Percentiles rank a stretch among this genome's conserved stretches.
Conservation (phyloP, 140 eudicot species). For the Ambrosia hybrid region DNA sequence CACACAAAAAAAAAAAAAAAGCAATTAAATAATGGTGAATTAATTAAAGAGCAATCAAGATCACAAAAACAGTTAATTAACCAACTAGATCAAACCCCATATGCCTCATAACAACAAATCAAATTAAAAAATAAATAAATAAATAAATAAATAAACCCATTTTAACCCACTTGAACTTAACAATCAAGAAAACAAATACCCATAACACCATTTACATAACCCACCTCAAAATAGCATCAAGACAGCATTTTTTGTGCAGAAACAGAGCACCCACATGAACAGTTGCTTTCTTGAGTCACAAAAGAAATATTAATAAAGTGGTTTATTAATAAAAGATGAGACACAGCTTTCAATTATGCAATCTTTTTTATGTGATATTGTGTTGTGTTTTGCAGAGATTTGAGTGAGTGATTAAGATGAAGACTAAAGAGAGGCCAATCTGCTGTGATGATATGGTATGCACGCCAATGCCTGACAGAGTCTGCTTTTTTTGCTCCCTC, state of each 20-base stretch:
- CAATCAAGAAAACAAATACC: slow-evolving; percentile 30
- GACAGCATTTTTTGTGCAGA: slow-evolving; percentile 19
- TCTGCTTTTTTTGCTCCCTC: slow-evolving; percentile 50
- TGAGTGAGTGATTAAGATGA: slow-evolving; percentile 36
- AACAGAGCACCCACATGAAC: slow-evolving; percentile 36
- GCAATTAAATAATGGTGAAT: slow-evolving; percentile 19
- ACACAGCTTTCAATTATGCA: slow-evolving; percentile 18
- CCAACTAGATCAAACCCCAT: slow-evolving; percentile 24
- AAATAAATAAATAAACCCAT: not conserved
- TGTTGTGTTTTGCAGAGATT: slow-evolving; percentile 23
- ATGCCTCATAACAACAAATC: slow-evolving; percentile 27
- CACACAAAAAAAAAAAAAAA: not conserved
- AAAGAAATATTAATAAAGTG: slow-evolving; percentile 15
- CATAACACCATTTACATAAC: not conserved
- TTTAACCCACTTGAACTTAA: slow-evolving; percentile 38
- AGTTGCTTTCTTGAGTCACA: slow-evolving; percentile 26
- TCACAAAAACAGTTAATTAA: slow-evolving; percentile 34
- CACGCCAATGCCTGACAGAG: slow-evolving; percentile 75
- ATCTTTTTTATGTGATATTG: slow-evolving; percentile 16
- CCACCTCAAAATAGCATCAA: slow-evolving; percentile 13
- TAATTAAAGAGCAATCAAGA: slow-evolving; percentile 1
- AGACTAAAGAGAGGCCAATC: slow-evolving; percentile 45
- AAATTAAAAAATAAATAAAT: slow-evolving; percentile 24
- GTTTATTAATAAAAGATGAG: slow-evolving; percentile 13
- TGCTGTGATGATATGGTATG: slow-evolving; percentile 37